These are phyloP conservation scores for Petunia axillaris DNA, from an alignment of 257 asterid species.

Conservation along the genomic window DNA sequence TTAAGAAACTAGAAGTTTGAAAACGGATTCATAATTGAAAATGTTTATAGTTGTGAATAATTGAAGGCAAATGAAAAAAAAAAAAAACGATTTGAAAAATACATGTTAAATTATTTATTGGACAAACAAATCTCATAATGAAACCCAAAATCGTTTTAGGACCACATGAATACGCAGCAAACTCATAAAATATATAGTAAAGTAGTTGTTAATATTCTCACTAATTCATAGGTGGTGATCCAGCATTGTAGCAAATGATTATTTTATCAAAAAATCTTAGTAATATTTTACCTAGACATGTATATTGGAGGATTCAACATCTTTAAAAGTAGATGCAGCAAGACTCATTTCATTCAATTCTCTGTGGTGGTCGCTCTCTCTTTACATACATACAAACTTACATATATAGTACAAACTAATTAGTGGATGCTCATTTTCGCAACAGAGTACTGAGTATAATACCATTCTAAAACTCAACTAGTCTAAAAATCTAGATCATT, in stretches of 20 bases:
- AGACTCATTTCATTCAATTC: no score
- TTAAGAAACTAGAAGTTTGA: background rate
- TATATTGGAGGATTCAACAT: no score
- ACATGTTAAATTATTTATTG: background rate
- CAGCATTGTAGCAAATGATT: background rate
- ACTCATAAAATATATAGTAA: conserved; percentile 20
- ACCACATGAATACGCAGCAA: conserved; percentile 13
- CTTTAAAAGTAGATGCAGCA: no score
- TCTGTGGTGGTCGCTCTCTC: no score
- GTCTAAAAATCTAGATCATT: background rate
- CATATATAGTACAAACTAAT: no score
- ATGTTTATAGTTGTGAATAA: background rate
- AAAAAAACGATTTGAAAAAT: background rate
- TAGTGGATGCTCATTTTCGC: no score
- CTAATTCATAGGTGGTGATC: background rate
- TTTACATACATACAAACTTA: no score
- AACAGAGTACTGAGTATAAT: no score
- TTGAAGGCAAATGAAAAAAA: background rate
- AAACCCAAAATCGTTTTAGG: conserved; percentile 12
- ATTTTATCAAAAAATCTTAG: background rate
- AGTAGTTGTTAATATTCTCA: background rate
- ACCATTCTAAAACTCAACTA: no score
- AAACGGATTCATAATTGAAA: background rate
- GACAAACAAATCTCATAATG: conserved; percentile 19
- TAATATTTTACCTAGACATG: background rate